Evolutionary conservation across 192 early-diverging fungal genomes (phyloP).

Genomic region (Entomortierella lignicola): DNA sequence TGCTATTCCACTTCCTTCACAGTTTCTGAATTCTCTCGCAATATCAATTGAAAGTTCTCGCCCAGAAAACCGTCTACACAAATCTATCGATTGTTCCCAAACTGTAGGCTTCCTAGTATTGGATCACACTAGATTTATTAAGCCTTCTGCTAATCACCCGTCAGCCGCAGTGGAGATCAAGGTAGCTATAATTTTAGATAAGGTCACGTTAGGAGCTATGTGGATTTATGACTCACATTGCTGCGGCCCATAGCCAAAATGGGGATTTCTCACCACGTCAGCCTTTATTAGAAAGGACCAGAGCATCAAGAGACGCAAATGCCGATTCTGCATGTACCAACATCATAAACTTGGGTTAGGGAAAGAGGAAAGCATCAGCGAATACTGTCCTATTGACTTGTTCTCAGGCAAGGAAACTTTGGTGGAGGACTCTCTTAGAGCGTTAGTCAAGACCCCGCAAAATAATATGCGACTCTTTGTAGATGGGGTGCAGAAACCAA

Average conservation of each 20-base stretch:
- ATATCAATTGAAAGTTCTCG: conserved; percentile 40
- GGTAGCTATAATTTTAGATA: conserved; percentile 13
- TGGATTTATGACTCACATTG: neutral
- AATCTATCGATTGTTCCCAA: conserved; percentile 60
- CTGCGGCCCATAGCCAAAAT: conserved; percentile 67
- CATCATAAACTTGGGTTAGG: conserved; percentile 56
- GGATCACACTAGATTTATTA: conserved; percentile 56
- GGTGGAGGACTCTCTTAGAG: conserved; percentile 52
- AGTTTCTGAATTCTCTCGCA: conserved; percentile 58
- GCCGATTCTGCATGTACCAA: conserved; percentile 85
- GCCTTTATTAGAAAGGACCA: conserved; percentile 42
- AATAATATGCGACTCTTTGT: conserved; percentile 69
- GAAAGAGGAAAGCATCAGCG: conserved; percentile 32
- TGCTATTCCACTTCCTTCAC: conserved; percentile 34
- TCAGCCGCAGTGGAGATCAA: conserved; percentile 68
- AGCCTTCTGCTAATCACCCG: conserved; percentile 10
- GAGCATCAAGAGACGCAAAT: conserved; percentile 66
- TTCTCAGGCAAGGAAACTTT: conserved; percentile 55
- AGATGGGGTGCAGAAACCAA: conserved; percentile 43
- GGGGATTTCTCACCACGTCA: conserved; percentile 74
- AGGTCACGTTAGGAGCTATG: neutral
- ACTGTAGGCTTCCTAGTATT: conserved; percentile 55
- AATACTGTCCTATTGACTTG: conserved; percentile 80
- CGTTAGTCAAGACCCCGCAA: conserved; percentile 56
- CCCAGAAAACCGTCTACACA: conserved; percentile 56